A percentile compares a stretch with the other conserved stretches of the same genome.
Evolutionary conservation across 371 early-diverging fungal species (phyloP).

Genomic region (Mortierella polycephala): DNA sequence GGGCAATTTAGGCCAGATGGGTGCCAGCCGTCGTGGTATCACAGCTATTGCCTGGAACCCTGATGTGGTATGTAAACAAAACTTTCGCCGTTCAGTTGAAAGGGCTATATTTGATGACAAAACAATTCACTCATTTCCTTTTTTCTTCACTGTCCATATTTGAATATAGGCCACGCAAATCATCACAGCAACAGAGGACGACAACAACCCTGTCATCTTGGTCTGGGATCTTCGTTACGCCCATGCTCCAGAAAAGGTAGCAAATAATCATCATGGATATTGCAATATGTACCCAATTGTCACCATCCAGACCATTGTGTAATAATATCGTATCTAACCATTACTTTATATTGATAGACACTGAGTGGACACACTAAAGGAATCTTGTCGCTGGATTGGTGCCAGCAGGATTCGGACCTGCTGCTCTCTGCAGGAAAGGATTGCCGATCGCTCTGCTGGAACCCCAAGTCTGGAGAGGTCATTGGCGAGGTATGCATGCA

Average conservation of each 20-base stretch:
- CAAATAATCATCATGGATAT: background rate
- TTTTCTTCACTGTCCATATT: too few relatives aligned
- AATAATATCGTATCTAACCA: too few relatives aligned
- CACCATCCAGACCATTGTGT: background rate
- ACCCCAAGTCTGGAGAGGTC: conserved; percentile 75
- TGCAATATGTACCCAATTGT: background rate
- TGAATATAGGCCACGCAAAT: conserved; percentile 86
- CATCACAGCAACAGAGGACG: conserved; percentile 92
- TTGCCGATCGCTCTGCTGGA: conserved; percentile 93
- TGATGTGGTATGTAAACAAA: conserved; percentile 69
- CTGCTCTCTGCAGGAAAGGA: conserved; percentile 93
- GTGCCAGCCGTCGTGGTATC: conserved; percentile 71
- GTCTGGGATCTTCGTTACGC: conserved; percentile 97
- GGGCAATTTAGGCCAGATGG: conserved; percentile 58
- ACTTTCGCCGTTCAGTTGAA: too few relatives aligned
- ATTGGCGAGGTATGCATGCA: conserved; percentile 68
- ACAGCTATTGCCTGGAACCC: conserved; percentile 96
- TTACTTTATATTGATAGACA: conserved; percentile 20
- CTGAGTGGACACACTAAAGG: conserved; percentile 85
- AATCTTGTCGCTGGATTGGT: conserved; percentile 92
- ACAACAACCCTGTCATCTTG: conserved; percentile 83
- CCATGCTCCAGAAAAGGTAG: conserved; percentile 86
- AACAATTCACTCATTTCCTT: background rate
- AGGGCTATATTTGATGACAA: background rate
- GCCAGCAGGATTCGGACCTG: conserved; percentile 89